Conservation (phyloP, 352 stramenopile genomes). For the Plasmopara muralis region DNA sequence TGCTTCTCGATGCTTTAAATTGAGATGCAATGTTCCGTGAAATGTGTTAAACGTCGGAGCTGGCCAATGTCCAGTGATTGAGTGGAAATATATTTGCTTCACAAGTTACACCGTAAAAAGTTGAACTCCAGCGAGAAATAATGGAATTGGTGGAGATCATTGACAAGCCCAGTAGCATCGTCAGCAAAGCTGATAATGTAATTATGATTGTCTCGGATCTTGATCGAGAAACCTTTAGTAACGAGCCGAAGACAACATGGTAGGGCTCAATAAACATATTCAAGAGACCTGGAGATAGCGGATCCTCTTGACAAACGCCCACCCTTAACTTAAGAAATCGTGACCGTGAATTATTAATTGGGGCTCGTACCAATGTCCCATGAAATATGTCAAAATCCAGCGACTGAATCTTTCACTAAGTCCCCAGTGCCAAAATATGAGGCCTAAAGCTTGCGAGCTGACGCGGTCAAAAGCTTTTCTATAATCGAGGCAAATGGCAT, state of each 20-base stretch:
- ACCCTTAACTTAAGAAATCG: not conserved
- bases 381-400: constrained; percentile 1
- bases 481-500: constrained; percentile 4
- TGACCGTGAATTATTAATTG: not conserved
- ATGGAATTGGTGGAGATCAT: not conserved
- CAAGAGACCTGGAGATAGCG: not conserved
- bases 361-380: constrained; percentile 1
- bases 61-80: not conserved
- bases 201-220: not conserved
- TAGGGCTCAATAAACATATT: constrained; percentile 1
- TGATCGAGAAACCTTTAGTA: not conserved
- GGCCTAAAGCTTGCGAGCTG: constrained; percentile 2
- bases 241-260: not conserved
- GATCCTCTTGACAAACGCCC: not conserved
- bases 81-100: constrained; percentile 1
- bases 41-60: not conserved
- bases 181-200: constrained; percentile 1
- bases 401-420: not conserved
- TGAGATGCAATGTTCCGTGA: not conserved
- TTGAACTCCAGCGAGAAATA: not conserved
- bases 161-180: not conserved
- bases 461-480: constrained; percentile 7
- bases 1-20: not conserved
- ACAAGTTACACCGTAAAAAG: too few relatives aligned
- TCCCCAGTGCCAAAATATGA: constrained; percentile 1